Base-by-base conservation (phyloP, 805 yeast genomes). In the Wickerhamiella alocasiicola region DNA sequence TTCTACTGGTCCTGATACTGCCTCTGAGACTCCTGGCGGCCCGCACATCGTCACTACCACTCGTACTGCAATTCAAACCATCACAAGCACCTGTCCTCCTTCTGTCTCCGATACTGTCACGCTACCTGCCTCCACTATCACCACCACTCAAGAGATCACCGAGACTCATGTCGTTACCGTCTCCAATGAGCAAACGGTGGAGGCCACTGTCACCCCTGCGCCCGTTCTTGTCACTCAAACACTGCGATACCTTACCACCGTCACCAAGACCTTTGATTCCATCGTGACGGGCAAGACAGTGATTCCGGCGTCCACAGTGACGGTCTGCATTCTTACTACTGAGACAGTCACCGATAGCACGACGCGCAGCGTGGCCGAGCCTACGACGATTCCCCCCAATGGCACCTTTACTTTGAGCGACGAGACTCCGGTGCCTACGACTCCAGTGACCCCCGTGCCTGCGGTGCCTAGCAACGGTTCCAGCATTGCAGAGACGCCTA, bases 271-370 rank as follows among this genome's bases (percentile, higher is more conserved):
- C 9, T 18, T 4, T 20, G 13, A 17, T n/a, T 28, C 36, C 9
- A 6, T 5, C 6, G 32, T 28, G n/a, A 25, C 26, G 4, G 39
- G 32, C 23, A 19, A 20, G 7, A 15, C 17, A 9, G 27, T 32
- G 11, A 12, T 44, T 13, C 41, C 39, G 6, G 36, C 36, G 3
- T 7, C 31, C 20, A 19, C 37, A 5, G 12, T 24, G 9, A 36
- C 39, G n/a, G 39, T 27, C 9, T 18, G 25, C 26, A 16, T 18
- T 9, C 27, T 27, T 15, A 19, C 26, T 19, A 36, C 39, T 7
- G 39, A 36, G 26, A 27, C 32, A 9, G 39, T 36, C 12, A 36
- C 39, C n/a, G 39, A 23, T 13, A 35, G 31, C 17, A 21, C 39
- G 18, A 29, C 21, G 13, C 9, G 21, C 4, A 7, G 23, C 15